Base-by-base conservation (phyloP, 106 monocot species). In the Vanilla planifolia region DNA sequence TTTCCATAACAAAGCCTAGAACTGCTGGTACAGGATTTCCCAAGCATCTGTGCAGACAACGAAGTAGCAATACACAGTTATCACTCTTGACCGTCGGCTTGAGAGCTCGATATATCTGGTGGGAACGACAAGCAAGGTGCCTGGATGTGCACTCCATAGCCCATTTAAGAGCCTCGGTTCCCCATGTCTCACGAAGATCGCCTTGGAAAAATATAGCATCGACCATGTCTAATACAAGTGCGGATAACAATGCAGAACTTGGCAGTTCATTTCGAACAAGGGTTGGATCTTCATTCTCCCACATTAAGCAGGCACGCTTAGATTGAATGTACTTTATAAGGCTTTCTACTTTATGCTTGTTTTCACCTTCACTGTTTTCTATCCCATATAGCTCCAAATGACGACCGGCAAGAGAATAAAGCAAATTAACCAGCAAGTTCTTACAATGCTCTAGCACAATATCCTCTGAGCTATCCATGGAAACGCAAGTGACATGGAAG, bases 401-500 rank as follows among this genome's bases (percentile, higher is more conserved):
- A 3, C 92, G 79, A 14, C 98, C 98, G 51, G 92, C 98, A 27
- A 98, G 85, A 30, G 98, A 98, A 60, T 98, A 98, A 3, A 98
- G 80, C 30, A 98, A 66, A 77, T 98, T 98, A 25, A 92, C 88
- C 40, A 98, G 92, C 42, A 98, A 79, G 72, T 92, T 78, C 47
- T 98, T 92, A 41, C 92, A 98, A 55, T 98, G 98, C 64, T 88
- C 81, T 14, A 98, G 98, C 5, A 98, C 98, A 66, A 98, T 85
- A 70, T 98, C 98, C 53, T 98, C 92, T 51, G 98, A 92, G 67
- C 98, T 98, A 60, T 98, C 98, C 98, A 98, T 88, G 7, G 98
- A 98, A 42, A 98, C 92, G 60, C 92, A 92, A 3, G 82, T 88
- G 14, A 98, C 92, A 67, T 98, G 98, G 51, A 98, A 92, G 23